Percentiles rank a stretch among this genome's conserved stretches.
Conservation (phyloP, 495 filamentous ascomycete species). For the Aspergillus bridgeri region DNA sequence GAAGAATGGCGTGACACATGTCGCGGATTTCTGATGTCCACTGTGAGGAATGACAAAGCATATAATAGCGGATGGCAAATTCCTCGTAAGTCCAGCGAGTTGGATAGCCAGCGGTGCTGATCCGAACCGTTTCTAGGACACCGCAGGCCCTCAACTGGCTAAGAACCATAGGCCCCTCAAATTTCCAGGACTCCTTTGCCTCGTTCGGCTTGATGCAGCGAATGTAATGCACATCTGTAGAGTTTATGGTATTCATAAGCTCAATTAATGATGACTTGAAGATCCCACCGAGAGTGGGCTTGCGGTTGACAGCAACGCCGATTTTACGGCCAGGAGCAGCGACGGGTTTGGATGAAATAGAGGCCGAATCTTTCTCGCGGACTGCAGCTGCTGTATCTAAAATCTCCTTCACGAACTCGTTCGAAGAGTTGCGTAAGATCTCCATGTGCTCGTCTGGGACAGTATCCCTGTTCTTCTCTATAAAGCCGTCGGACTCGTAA, state of each 20-base stretch:
- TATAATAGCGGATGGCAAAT: constrained; percentile 97
- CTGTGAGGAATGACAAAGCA: constrained; percentile 85
- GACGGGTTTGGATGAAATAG: constrained; percentile 65
- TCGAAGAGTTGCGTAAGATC: constrained; percentile 78
- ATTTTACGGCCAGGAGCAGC: constrained; percentile 72
- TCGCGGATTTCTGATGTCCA: constrained; percentile 93
- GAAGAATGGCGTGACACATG: constrained; percentile 90
- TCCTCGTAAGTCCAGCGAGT: constrained; percentile 99
- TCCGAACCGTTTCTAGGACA: constrained; percentile 97
- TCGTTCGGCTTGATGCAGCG: constrained; percentile 99
- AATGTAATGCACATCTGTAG: constrained; percentile 98
- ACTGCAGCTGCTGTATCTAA: constrained; percentile 79
- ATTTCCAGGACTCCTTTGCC: constrained; percentile 94
- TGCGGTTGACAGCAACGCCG: constrained; percentile 88
- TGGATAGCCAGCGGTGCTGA: constrained; percentile 96
- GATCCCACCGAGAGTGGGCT: constrained; percentile 95
- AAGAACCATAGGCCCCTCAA: constrained; percentile 98
- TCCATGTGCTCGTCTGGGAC: constrained; percentile 98
- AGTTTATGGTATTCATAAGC: constrained; percentile 96
- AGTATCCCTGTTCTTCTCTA: constrained; percentile 99
- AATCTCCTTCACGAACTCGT: constrained; percentile 80
- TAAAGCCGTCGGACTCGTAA: constrained; percentile 99
- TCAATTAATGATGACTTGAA: constrained; percentile 99
- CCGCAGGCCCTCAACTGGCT: constrained; percentile 96
- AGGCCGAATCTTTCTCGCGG: constrained; percentile 82